Percentiles rank a stretch among this genome's conserved stretches.
These are phyloP conservation scores for Pyricularia sp. DNA, from an alignment of 2,329 filamentous ascomycete species.

Conservation along the genomic window DNA sequence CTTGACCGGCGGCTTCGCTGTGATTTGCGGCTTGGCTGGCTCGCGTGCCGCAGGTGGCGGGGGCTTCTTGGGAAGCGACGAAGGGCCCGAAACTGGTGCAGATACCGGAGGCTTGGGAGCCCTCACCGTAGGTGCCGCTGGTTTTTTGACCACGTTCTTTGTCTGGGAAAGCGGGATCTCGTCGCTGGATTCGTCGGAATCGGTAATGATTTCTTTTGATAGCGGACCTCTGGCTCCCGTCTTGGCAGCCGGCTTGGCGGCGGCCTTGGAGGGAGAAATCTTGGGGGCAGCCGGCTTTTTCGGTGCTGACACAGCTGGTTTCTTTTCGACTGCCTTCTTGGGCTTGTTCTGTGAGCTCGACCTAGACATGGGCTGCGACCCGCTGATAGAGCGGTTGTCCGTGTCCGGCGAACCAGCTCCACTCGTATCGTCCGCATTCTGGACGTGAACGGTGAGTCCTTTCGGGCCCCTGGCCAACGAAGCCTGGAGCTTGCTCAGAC, in stretches of 20 bases:
- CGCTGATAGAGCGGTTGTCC: conserved; percentile 25
- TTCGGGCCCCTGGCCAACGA: conserved; percentile 41
- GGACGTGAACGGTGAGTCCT: conserved; percentile 26
- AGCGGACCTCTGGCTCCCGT: conserved; percentile 25
- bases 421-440: conserved; percentile 40
- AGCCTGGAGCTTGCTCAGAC: conserved; percentile 52
- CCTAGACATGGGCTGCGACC: conserved; percentile 35
- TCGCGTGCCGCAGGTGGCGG: conserved; percentile 10
- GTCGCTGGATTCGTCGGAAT: conserved; percentile 46
- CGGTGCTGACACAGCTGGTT: conserved; percentile 39
- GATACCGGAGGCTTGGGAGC: not conserved
- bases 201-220: conserved; percentile 46
- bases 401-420: conserved; percentile 25
- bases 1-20: conserved; percentile 29
- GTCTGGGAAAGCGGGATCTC: conserved; percentile 26
- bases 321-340: conserved; percentile 43
- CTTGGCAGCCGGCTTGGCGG: conserved; percentile 22
- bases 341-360: conserved; percentile 41
- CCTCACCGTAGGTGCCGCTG: not conserved
- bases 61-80: conserved; percentile 21
- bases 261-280: conserved; percentile 13
- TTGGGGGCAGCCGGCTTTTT: conserved; percentile 29
- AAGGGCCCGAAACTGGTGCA: conserved; percentile 7
- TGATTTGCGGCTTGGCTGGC: conserved; percentile 9
- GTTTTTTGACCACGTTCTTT: not conserved